Conservation (phyloP, 805 yeast genomes). For the Nakazawaea wickerhamii region DNA sequence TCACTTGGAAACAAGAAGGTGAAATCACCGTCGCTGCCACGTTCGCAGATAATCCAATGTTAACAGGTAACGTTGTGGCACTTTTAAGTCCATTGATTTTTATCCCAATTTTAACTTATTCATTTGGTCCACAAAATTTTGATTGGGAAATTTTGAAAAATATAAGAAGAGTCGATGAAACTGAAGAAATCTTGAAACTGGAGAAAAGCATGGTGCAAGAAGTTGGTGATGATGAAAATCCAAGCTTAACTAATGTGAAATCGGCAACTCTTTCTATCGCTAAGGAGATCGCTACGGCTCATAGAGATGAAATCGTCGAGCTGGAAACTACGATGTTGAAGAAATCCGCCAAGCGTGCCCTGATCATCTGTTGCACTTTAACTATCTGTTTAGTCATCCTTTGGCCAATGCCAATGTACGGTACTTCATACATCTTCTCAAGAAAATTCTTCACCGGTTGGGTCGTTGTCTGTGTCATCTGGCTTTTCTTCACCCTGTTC, state of each 20-base stretch:
- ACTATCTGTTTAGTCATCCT: slow-evolving; percentile 61
- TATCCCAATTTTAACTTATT: slow-evolving; percentile 58
- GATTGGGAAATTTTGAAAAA: slow-evolving; percentile 61
- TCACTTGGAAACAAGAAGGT: slow-evolving; percentile 40
- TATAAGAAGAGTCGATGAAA: slow-evolving; percentile 67
- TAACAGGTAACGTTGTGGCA: slow-evolving; percentile 84
- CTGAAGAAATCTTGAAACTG: slow-evolving; percentile 52
- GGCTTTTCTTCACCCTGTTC: slow-evolving; percentile 67
- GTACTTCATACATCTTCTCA: slow-evolving; percentile 69
- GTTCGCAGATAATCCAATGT: slow-evolving; percentile 86
- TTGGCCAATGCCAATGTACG: slow-evolving; percentile 97
- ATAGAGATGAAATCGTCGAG: slow-evolving; percentile 23
- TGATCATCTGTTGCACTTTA: slow-evolving; percentile 52
- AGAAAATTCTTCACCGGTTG: slow-evolving; percentile 82
- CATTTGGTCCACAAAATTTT: slow-evolving; percentile 65
- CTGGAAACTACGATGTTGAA: slow-evolving; percentile 48
- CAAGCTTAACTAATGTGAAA: slow-evolving; percentile 16
- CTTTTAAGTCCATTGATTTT: slow-evolving; percentile 64
- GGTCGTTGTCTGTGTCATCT: slow-evolving; percentile 75
- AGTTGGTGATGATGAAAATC: slow-evolving; percentile 18
- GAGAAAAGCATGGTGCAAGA: slow-evolving; percentile 22
- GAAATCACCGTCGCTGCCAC: slow-evolving; percentile 45
- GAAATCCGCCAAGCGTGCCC: slow-evolving; percentile 58
- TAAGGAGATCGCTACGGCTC: slow-evolving; percentile 20
- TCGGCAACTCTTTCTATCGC: slow-evolving; percentile 12